phyloP scores from a whole-genome alignment of 108 stramenopile species.

The Nitzschia sp. region DNA sequence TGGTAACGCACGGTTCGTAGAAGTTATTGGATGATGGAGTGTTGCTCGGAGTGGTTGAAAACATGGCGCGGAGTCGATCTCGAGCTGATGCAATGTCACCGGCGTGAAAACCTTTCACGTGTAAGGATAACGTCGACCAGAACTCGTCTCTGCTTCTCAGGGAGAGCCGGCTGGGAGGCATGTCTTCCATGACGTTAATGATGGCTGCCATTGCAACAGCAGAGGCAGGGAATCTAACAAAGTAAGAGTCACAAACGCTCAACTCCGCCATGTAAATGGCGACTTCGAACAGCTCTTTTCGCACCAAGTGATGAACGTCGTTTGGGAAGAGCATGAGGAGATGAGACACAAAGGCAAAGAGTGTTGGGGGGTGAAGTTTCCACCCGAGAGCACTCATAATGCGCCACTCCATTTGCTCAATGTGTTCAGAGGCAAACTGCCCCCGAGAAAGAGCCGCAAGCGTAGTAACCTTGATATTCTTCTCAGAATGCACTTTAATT shows the following conservation, averaged over 20 bases:
- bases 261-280: constrained; percentile 71
- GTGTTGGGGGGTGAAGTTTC: constrained; percentile 77
- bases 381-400: constrained; percentile 59
- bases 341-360: constrained; percentile 60
- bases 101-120: constrained; percentile 6
- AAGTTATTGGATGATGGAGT: neutral
- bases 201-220: constrained; percentile 70
- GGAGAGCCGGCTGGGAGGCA: constrained; percentile 9
- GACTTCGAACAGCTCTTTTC: constrained; percentile 68
- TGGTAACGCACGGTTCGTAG: constrained; percentile 12
- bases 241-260: constrained; percentile 68
- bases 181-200: constrained; percentile 48
- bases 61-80: constrained; percentile 14
- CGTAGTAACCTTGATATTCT: constrained; percentile 67
- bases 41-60: neutral
- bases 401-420: constrained; percentile 78
- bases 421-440: constrained; percentile 62
- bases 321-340: constrained; percentile 53
- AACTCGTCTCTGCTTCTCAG: constrained; percentile 7
- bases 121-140: neutral
- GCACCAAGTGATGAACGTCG: constrained; percentile 41
- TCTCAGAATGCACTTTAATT: constrained; percentile 71
- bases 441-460: constrained; percentile 73
- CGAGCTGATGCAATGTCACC: neutral
- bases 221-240: constrained; percentile 53